Evolutionary conservation across 441 rosid genomes (phyloP).

Genomic region (Sinapis alba): DNA sequence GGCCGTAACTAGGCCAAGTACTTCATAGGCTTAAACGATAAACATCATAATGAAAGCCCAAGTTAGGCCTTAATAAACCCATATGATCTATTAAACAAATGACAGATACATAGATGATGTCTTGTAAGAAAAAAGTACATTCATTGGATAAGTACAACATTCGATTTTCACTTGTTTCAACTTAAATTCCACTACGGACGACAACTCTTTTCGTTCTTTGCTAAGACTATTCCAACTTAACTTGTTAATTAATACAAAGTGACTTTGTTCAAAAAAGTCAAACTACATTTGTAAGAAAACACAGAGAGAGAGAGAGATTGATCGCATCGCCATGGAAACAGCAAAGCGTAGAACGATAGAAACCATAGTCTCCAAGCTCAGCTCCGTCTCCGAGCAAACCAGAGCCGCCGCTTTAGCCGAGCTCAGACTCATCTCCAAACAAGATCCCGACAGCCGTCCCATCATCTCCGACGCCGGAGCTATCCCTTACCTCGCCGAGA

Average conservation of each 20-base stretch:
- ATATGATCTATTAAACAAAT: background rate
- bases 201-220: background rate
- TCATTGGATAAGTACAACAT: background rate
- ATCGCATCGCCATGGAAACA: conserved; percentile 55
- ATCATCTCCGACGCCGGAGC: conserved; percentile 78
- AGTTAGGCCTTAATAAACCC: background rate
- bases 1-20: background rate
- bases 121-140: background rate
- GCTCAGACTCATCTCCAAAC: conserved; percentile 74
- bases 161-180: background rate
- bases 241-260: background rate
- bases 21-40: background rate
- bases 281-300: background rate
- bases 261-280: conserved; percentile 21
- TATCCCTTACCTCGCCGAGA: conserved; percentile 77
- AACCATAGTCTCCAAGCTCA: conserved; percentile 63
- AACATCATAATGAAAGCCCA: conserved; percentile 2
- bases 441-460: conserved; percentile 71
- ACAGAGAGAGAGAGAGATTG: conserved; percentile 9
- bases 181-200: background rate
- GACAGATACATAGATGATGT: background rate
- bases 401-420: conserved; percentile 71
- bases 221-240: conserved; percentile 1
- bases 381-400: conserved; percentile 81
- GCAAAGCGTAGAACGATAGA: conserved; percentile 68